These are phyloP conservation scores for Mycena rebaudengoi DNA, from an alignment of 768 basidiomycete species.

Conservation along the genomic window DNA sequence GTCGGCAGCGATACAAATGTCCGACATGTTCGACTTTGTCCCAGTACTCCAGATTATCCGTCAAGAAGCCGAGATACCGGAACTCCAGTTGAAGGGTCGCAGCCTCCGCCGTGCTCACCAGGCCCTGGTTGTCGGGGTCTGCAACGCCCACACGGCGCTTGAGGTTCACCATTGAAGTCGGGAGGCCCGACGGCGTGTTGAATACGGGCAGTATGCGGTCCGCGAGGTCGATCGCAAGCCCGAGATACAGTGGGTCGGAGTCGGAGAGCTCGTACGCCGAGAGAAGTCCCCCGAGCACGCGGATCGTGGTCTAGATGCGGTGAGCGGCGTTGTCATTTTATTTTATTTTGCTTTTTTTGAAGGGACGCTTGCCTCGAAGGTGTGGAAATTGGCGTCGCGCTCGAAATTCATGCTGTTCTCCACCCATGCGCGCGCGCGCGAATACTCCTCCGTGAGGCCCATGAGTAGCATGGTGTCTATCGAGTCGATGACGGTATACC, in stretches of 20 bases:
- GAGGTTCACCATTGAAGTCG: constrained; percentile 81
- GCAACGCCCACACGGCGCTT: constrained; percentile 63
- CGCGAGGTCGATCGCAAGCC: constrained; percentile 82
- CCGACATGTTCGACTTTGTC: constrained; percentile 75
- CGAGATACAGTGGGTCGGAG: constrained; percentile 73
- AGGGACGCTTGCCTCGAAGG: constrained; percentile 78
- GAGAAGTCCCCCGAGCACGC: constrained; percentile 89
- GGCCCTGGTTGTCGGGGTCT: constrained; percentile 63
- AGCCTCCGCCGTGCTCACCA: constrained; percentile 85
- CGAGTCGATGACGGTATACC: constrained; percentile 88
- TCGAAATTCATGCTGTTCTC: constrained; percentile 74
- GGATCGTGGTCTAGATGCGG: constrained; percentile 82
- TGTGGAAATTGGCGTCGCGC: constrained; percentile 79
- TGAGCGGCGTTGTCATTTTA: not conserved
- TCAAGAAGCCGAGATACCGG: constrained; percentile 81
- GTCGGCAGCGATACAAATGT: no score
- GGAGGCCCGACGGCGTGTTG: constrained; percentile 83
- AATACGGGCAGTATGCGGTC: constrained; percentile 85
- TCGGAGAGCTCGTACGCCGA: constrained; percentile 77
- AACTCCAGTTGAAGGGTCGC: constrained; percentile 91
- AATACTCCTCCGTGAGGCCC: constrained; percentile 82
- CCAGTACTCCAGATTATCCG: constrained; percentile 84
- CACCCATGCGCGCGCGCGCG: constrained; percentile 82
- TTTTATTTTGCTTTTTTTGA: not conserved
- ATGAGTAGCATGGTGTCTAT: constrained; percentile 90